A percentile compares a stretch with the other conserved stretches of the same genome.
These are phyloP conservation scores for Panicum hallii DNA, from an alignment of 202 grass and related monocot genomes.

Conservation along the genomic window DNA sequence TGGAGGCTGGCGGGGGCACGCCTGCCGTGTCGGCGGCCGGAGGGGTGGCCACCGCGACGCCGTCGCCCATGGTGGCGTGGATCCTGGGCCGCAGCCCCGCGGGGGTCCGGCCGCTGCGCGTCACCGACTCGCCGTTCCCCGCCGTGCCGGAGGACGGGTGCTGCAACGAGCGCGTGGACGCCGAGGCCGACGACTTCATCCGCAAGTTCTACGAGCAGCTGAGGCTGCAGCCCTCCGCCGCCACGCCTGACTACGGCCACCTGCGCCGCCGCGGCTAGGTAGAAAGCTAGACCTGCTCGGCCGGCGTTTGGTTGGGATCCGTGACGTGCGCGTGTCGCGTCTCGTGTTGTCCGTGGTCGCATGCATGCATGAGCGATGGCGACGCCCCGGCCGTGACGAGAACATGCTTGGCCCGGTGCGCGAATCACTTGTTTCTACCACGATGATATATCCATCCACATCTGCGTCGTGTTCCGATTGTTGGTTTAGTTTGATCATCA, in stretches of 20 bases:
- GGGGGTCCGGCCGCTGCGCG: slow-evolving; percentile 69
- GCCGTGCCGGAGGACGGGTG: slow-evolving; percentile 62
- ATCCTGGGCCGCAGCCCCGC: slow-evolving; percentile 77
- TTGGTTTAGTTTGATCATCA: neutral
- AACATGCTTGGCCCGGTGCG: neutral
- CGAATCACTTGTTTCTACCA: slow-evolving; percentile 9
- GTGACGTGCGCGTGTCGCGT: neutral
- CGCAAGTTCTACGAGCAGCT: slow-evolving; percentile 88
- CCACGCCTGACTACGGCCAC: slow-evolving; percentile 54
- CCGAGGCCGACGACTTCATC: slow-evolving; percentile 90
- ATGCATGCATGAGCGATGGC: neutral
- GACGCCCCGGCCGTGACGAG: neutral
- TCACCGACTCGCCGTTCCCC: slow-evolving; percentile 92
- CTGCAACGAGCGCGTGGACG: slow-evolving; percentile 57
- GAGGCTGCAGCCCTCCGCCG: slow-evolving; percentile 58
- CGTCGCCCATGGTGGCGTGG: slow-evolving; percentile 72
- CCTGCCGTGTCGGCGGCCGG: slow-evolving; percentile 8
- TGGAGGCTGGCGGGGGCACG: slow-evolving; percentile 12
- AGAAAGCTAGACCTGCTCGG: neutral
- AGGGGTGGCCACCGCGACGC: slow-evolving; percentile 43
- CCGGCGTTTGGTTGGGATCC: neutral
- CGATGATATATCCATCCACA: neutral
- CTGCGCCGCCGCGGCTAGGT: slow-evolving; percentile 14
- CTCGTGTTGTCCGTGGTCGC: neutral
- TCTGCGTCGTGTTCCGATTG: neutral